phyloP scores from a whole-genome alignment of 169 alveolate species.

The Plasmodium blacklocki region DNA sequence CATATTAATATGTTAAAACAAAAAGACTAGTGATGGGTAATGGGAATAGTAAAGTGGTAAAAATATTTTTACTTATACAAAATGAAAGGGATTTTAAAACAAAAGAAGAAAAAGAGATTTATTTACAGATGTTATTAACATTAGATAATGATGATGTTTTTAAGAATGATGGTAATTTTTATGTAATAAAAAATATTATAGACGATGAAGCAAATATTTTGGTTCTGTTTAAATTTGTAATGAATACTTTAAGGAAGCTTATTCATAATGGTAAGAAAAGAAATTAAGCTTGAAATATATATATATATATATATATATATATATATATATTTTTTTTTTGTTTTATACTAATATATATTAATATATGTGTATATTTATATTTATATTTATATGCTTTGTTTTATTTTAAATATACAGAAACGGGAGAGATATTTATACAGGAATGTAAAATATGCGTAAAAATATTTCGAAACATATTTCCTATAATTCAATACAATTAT shows the following conservation, averaged over 20 bases:
- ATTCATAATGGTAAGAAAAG: neutral
- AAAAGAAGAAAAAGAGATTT: conserved; percentile 14
- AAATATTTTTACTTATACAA: conserved; percentile 15
- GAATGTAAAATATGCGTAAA: conserved; percentile 68
- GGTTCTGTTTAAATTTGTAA: conserved; percentile 41
- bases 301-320: neutral
- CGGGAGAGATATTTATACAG: conserved; percentile 5
- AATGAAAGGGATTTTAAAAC: conserved; percentile 6
- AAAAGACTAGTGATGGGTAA: conserved; percentile 27
- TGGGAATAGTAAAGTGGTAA: conserved; percentile 18
- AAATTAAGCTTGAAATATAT: neutral
- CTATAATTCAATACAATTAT: conserved; percentile 51
- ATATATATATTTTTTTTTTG: neutral
- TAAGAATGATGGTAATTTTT: conserved; percentile 24
- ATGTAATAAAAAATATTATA: conserved; percentile 9
- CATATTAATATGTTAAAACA: too few relatives aligned
- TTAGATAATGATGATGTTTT: conserved; percentile 14
- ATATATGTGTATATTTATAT: neutral
- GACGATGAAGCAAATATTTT: conserved; percentile 14
- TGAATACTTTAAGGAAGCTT: conserved; percentile 27
- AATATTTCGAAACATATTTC: conserved; percentile 31
- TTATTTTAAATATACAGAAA: neutral
- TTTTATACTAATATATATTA: neutral
- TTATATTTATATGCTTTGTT: neutral
- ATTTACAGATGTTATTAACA: conserved; percentile 3